A percentile compares a stretch with the other conserved stretches of the same genome.
Conservation (phyloP, 805 yeast species). For the Candida insectorum region DNA sequence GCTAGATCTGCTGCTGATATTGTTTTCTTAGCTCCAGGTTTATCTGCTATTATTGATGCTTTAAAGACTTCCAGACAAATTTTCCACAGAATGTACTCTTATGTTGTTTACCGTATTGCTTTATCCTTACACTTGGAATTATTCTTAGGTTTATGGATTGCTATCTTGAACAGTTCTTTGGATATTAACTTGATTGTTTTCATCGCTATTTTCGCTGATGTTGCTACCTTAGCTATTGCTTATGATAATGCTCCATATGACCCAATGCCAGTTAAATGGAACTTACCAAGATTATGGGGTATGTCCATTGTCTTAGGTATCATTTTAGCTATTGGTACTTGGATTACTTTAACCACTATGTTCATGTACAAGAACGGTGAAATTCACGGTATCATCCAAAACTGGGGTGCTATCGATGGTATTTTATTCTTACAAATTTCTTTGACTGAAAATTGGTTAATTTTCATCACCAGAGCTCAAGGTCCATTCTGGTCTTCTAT, state of each 20-base stretch:
- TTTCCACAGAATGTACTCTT: constrained; percentile 99
- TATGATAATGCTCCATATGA: constrained; percentile 96
- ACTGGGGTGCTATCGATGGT: constrained; percentile 93
- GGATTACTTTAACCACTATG: constrained; percentile 95
- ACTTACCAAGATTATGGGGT: constrained; percentile 96
- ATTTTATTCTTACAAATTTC: constrained; percentile 91
- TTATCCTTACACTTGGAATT: constrained; percentile 90
- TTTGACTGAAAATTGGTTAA: constrained; percentile 95
- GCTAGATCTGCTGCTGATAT: constrained; percentile 97
- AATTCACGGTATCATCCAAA: constrained; percentile 76
- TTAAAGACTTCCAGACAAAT: constrained; percentile 90
- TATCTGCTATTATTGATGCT: constrained; percentile 92
- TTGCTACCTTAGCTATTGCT: constrained; percentile 96
- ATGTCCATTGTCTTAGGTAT: constrained; percentile 86
- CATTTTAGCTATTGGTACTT: constrained; percentile 84
- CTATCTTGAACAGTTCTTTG: constrained; percentile 81
- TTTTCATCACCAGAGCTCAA: constrained; percentile 93
- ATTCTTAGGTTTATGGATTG: constrained; percentile 95
- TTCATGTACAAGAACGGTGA: constrained; percentile 69
- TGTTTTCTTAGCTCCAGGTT: constrained; percentile 92
- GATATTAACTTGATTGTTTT: constrained; percentile 90
- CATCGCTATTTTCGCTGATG: constrained; percentile 96
- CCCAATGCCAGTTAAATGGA: constrained; percentile 93
- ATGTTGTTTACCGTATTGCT: constrained; percentile 97
- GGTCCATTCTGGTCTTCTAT: constrained; percentile 98